Conservation (phyloP, 164 flowering plant genomes). For the Vitis rotundifolia region DNA sequence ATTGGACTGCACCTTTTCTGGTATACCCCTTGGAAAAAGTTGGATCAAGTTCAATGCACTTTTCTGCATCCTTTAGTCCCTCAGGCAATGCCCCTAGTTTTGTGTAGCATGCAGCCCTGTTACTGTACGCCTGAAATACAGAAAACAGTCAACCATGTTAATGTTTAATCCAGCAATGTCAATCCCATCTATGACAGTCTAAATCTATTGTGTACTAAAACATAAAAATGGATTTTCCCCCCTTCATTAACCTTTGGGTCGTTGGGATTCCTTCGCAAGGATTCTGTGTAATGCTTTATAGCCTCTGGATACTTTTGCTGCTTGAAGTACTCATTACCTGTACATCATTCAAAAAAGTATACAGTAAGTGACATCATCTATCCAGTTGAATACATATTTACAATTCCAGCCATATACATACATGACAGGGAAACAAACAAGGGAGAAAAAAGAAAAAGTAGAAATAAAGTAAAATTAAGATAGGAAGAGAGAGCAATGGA, state of each 20-base stretch:
- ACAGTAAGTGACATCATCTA: too few relatives aligned
- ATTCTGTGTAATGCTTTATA: conserved; percentile 86
- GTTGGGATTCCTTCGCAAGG: conserved; percentile 84
- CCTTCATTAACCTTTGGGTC: conserved; percentile 61
- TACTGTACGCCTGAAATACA: conserved; percentile 79
- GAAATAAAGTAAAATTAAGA: too few relatives aligned
- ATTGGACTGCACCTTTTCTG: conserved; percentile 89
- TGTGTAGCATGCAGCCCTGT: conserved; percentile 96
- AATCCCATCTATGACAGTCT: background rate
- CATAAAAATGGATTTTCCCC: background rate
- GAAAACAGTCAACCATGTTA: background rate
- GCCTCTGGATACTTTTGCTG: conserved; percentile 93
- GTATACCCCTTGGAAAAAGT: conserved; percentile 90
- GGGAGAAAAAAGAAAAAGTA: background rate
- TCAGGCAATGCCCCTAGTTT: conserved; percentile 94
- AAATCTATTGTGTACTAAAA: background rate
- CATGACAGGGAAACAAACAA: background rate
- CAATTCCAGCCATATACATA: too few relatives aligned
- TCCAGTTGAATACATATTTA: too few relatives aligned
- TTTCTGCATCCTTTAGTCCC: conserved; percentile 94
- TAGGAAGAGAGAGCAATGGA: too few relatives aligned
- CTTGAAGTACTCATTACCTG: conserved; percentile 91
- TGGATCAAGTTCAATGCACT: conserved; percentile 97
- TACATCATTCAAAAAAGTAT: background rate
- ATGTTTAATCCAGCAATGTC: background rate